A percentile compares a stretch with the other conserved stretches of the same genome.
These are phyloP conservation scores for Athelia psychrophila DNA, from an alignment of 1,284 basidiomycete species.

Conservation along the genomic window DNA sequence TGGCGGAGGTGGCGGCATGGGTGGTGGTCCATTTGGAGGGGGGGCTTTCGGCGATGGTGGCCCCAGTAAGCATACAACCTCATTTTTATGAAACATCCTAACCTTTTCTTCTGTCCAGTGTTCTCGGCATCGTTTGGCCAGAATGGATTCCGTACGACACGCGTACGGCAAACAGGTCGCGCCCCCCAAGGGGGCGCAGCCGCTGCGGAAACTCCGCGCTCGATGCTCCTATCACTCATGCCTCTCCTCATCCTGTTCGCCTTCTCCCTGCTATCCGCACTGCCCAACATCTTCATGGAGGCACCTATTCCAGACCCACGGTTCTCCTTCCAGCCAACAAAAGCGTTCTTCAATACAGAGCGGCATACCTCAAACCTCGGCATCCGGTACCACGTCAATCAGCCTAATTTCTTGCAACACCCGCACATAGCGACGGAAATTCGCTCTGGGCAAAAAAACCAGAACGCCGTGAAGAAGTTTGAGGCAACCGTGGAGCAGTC, in stretches of 20 bases:
- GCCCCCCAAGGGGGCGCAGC: constrained; percentile 22
- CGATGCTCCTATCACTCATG: constrained; percentile 78
- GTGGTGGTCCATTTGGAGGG: constrained; percentile 32
- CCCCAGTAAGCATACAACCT: constrained; percentile 43
- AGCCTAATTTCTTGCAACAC: constrained; percentile 74
- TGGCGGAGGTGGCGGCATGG: constrained; percentile 62
- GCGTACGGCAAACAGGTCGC: constrained; percentile 36
- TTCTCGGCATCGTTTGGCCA: constrained; percentile 77
- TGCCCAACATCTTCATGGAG: constrained; percentile 75
- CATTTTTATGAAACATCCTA: not conserved
- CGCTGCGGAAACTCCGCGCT: constrained; percentile 53
- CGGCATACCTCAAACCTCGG: constrained; percentile 68
- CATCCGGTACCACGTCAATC: constrained; percentile 87
- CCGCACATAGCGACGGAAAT: constrained; percentile 73
- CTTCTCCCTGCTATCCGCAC: constrained; percentile 82
- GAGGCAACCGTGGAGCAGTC: constrained; percentile 69
- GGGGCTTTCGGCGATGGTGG: constrained; percentile 45
- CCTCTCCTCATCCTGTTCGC: constrained; percentile 83
- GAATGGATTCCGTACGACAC: constrained; percentile 71
- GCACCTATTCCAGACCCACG: constrained; percentile 74
- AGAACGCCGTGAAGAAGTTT: constrained; percentile 43
- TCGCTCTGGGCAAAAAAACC: constrained; percentile 35
- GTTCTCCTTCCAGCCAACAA: constrained; percentile 68
- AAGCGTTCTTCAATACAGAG: constrained; percentile 56
- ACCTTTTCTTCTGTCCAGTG: constrained; percentile 33